Base-by-base conservation (phyloP, 2,329 filamentous ascomycete genomes). In the Lecanoromycetidae sp. region DNA sequence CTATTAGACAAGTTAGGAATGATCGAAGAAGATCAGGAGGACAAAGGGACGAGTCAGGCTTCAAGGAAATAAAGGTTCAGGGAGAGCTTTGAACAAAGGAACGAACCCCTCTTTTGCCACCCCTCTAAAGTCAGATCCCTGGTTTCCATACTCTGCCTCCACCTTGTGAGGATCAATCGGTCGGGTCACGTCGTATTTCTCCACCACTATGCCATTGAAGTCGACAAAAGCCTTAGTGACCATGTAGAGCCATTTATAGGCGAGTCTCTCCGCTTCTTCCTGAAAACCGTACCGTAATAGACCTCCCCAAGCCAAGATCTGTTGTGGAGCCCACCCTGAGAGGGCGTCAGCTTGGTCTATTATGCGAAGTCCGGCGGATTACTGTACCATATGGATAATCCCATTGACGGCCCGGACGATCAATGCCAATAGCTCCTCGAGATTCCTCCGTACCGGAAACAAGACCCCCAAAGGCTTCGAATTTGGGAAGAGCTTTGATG, bases 201-300 rank as follows among this genome's bases (percentile, higher is more conserved):
- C 91, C 5, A 96, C 91, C 1, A 98, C 90, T 5, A 95, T 87
- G 27, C 91, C 91, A 61, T 96, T 96, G 72, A 90, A 96, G 64
- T 98, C 90, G 52, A 95, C 88, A 68, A 96, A 96, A 0, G 91
- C 88, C 66, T 94, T 95, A 49, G 87, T 95, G 59, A 95, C 87
- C 90, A 96, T 96, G 63, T 88, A 94, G 45, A 95, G 69, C 91
- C 91, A 98, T 65, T 91, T 87, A 67, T 98, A 98, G 0, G 87
- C 84, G 54, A 98, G 68, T 26, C 87, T 75, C 67, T 94, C 84
- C 1, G 87, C 87, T 52, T 95, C 88, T 20, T 88, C 85, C 22
- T 82, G 80, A 62, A 93, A 96, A 46, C 88, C 87, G 61, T 96
- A 98, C n/a, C 88, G 82, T 57, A 88, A 76, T 48, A 98, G 71